These are phyloP conservation scores for Aspergillus viridinutans DNA, from an alignment of 2,329 filamentous ascomycete genomes.

Conservation along the genomic window DNA sequence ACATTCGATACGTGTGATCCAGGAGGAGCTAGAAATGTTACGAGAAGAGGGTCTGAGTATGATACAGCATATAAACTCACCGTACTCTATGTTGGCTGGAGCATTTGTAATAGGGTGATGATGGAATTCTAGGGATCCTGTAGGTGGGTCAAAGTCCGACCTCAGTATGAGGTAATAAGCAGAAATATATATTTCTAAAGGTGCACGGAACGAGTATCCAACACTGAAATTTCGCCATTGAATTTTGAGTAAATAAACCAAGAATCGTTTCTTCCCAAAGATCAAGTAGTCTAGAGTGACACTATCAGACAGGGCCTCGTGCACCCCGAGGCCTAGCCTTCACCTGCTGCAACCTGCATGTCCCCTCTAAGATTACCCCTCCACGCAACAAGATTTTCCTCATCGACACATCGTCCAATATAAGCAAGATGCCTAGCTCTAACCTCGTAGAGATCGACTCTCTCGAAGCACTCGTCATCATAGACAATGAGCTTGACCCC, in stretches of 20 bases:
- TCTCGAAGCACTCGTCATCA: conserved; percentile 48
- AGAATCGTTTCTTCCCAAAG: neutral
- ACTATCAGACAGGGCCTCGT: neutral
- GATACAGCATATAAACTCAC: no score
- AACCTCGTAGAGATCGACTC: conserved; percentile 41
- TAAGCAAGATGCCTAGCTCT: conserved; percentile 7
- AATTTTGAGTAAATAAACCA: neutral
- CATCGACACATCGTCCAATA: neutral
- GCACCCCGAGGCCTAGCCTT: neutral
- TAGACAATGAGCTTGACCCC: conserved; percentile 54
- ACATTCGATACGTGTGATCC: neutral
- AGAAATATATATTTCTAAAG: neutral
- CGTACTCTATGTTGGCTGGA: neutral
- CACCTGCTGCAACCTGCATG: neutral
- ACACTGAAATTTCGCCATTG: neutral
- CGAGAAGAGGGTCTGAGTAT: no score
- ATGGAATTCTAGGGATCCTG: neutral
- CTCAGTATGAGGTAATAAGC: neutral
- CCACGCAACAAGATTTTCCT: neutral
- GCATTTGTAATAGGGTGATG: neutral
- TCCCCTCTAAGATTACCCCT: neutral
- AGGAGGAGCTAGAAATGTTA: neutral
- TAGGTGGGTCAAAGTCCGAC: neutral
- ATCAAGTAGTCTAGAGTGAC: neutral
- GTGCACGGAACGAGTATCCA: neutral